Evolutionary conservation across 371 early-diverging fungal species (phyloP).

Genomic region (Rhizopus stolonifer): DNA sequence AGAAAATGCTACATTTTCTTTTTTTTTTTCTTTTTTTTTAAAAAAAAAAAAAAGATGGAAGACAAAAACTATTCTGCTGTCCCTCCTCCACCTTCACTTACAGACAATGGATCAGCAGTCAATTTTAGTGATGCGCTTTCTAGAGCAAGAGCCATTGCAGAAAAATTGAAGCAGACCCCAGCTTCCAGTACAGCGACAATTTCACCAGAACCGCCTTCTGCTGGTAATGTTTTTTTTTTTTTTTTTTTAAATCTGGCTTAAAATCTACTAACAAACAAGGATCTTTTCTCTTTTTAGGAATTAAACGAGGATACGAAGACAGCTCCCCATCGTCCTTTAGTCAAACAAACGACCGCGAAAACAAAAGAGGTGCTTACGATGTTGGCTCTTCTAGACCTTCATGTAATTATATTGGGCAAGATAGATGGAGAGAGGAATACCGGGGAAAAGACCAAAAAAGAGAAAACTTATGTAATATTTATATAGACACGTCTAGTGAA

Average conservation of each 20-base stretch:
- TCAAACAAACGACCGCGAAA: conserved; percentile 42
- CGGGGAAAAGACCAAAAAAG: too few relatives aligned
- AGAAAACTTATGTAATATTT: not conserved
- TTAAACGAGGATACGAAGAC: conserved; percentile 36
- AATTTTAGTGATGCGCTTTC: conserved; percentile 74
- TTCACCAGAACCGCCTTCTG: conserved; percentile 17
- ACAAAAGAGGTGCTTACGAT: conserved; percentile 49
- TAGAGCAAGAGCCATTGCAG: conserved; percentile 85
- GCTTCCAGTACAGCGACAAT: conserved; percentile 16
- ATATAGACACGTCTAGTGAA: conserved; percentile 18
- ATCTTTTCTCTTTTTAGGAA: conserved; percentile 23
- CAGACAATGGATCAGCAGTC: conserved; percentile 24
- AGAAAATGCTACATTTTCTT: not conserved
- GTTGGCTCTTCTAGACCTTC: conserved; percentile 32
- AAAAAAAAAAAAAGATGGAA: conserved; percentile 19
- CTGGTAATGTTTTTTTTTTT: not conserved
- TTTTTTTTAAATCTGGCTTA: too few relatives aligned
- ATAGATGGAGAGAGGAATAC: not conserved
- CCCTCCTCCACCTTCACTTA: conserved; percentile 41
- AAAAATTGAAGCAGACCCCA: conserved; percentile 59
- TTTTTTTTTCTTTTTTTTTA: not conserved
- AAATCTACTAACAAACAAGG: too few relatives aligned
- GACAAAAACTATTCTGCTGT: conserved; percentile 41
- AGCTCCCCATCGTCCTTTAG: conserved; percentile 23
- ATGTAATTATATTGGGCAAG: conserved; percentile 16